Evolutionary conservation across 192 early-diverging fungal genomes (phyloP).

Genomic region (Chytriomyces hyalinus): DNA sequence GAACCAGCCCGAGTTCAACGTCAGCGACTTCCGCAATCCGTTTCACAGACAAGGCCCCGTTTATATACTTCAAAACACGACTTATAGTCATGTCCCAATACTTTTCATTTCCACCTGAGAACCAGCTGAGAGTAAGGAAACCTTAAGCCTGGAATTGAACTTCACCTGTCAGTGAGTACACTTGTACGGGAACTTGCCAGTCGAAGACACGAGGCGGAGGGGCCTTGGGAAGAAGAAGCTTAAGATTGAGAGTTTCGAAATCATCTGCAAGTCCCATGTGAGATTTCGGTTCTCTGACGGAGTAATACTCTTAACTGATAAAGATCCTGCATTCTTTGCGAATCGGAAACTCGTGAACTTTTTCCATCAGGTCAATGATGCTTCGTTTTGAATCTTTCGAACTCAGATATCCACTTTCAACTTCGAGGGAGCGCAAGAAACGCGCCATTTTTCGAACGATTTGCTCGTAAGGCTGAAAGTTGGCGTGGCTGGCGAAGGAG

Average conservation of each 20-base stretch:
- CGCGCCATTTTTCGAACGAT: slow-evolving; percentile 87
- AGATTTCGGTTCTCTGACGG: neutral
- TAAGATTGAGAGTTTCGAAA: slow-evolving; percentile 81
- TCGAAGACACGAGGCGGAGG: slow-evolving; percentile 73
- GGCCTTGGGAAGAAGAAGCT: slow-evolving; percentile 82
- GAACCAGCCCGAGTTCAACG: slow-evolving; percentile 75
- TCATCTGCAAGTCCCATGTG: slow-evolving; percentile 57
- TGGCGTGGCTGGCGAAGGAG: slow-evolving; percentile 51
- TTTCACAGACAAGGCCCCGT: slow-evolving; percentile 85
- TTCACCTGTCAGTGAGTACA: neutral
- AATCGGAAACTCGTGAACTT: slow-evolving; percentile 86
- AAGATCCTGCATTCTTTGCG: slow-evolving; percentile 85
- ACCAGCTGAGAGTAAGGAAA: slow-evolving; percentile 68
- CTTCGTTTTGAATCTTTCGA: slow-evolving; percentile 48
- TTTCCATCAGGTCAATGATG: slow-evolving; percentile 81
- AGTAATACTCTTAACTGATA: slow-evolving; percentile 63
- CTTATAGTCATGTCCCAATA: slow-evolving; percentile 94
- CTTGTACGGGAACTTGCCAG: slow-evolving; percentile 79
- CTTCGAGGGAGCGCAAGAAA: slow-evolving; percentile 81
- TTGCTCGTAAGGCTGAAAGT: slow-evolving; percentile 83
- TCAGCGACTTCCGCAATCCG: slow-evolving; percentile 79
- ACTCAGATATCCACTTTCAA: slow-evolving; percentile 67
- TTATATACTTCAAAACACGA: slow-evolving; percentile 76
- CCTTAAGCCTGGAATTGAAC: too few relatives aligned
- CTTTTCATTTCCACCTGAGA: slow-evolving; percentile 59